Percentiles rank a stretch among this genome's conserved stretches.
These are phyloP conservation scores for Leptomonas seymouri DNA, from an alignment of 208 protist species.

Conservation along the genomic window DNA sequence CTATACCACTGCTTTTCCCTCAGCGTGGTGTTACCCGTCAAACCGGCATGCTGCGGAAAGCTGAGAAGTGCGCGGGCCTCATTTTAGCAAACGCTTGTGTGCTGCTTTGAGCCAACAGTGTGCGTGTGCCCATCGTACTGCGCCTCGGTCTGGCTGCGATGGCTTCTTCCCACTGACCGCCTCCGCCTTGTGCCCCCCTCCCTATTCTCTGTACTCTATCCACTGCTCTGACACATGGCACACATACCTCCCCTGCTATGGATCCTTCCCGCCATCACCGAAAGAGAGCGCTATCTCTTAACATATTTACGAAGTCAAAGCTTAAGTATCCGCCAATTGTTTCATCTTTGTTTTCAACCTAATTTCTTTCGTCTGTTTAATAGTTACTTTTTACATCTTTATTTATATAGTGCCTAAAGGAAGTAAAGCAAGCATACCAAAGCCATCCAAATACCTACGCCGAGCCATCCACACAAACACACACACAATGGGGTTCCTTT, in stretches of 20 bases:
- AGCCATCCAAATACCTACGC: too few species aligned
- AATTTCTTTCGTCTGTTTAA: not conserved
- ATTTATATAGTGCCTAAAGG: not conserved
- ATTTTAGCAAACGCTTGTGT: too few species aligned
- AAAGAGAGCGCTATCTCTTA: constrained; percentile 3
- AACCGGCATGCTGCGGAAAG: too few species aligned
- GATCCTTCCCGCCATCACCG: too few species aligned
- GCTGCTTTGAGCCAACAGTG: too few species aligned
- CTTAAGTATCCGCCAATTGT: constrained; percentile 12
- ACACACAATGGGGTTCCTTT: constrained; percentile 35
- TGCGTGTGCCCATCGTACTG: too few species aligned
- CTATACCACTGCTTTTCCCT: too few species aligned
- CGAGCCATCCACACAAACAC: constrained; percentile 13
- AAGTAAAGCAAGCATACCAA: constrained; percentile 5
- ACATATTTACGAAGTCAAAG: constrained; percentile 25
- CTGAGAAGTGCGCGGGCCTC: too few species aligned
- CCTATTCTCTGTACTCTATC: not conserved
- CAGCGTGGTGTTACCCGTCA: too few species aligned
- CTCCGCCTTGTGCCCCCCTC: not conserved
- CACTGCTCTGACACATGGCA: not conserved
- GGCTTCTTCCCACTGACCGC: too few species aligned
- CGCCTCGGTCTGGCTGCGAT: too few species aligned
- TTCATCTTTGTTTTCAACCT: not conserved
- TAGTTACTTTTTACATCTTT: not conserved
- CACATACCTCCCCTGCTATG: too few species aligned